A percentile compares a stretch with the other conserved stretches of the same genome.
phyloP scores from a whole-genome alignment of 805 yeast species.

The Starmera pachycereana region DNA sequence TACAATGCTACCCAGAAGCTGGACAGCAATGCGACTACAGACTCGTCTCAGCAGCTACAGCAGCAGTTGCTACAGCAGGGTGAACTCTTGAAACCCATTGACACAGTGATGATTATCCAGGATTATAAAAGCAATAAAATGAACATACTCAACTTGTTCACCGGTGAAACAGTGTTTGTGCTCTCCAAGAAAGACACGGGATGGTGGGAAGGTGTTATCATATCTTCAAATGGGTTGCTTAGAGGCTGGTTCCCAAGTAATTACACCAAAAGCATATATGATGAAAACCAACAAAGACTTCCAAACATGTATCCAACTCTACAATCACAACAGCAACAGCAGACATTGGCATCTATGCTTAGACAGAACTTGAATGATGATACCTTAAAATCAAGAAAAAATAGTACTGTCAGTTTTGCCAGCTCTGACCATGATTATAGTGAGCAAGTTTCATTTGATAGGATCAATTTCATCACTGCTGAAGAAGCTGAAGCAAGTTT shows the following conservation, averaged over 20 bases:
- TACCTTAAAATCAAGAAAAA: slow-evolving; percentile 28
- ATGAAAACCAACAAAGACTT: slow-evolving; percentile 6
- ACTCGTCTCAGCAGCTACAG: background rate
- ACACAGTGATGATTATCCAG: slow-evolving; percentile 48
- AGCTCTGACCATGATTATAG: slow-evolving; percentile 16
- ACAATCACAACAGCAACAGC: slow-evolving; percentile 5
- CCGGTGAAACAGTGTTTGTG: slow-evolving; percentile 69
- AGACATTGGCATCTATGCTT: slow-evolving; percentile 5
- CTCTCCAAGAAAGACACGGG: slow-evolving; percentile 51
- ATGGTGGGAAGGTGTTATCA: slow-evolving; percentile 81
- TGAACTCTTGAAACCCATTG: slow-evolving; percentile 25
- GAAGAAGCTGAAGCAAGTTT: slow-evolving; percentile 28
- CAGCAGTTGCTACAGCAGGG: background rate
- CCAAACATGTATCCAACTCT: slow-evolving; percentile 12
- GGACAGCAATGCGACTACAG: background rate
- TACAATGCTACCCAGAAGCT: background rate
- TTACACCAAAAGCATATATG: slow-evolving; percentile 33
- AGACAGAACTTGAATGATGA: slow-evolving; percentile 14
- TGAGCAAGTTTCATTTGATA: slow-evolving; percentile 2
- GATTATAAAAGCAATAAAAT: slow-evolving; percentile 45
- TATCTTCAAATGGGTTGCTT: slow-evolving; percentile 19
- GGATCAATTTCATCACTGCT: slow-evolving; percentile 21
- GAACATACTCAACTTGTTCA: slow-evolving; percentile 38
- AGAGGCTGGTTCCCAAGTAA: slow-evolving; percentile 86
- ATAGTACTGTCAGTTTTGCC: slow-evolving; percentile 40